These are phyloP conservation scores for Lotus japonicus DNA, from an alignment of 306 rosid genomes.

Conservation along the genomic window DNA sequence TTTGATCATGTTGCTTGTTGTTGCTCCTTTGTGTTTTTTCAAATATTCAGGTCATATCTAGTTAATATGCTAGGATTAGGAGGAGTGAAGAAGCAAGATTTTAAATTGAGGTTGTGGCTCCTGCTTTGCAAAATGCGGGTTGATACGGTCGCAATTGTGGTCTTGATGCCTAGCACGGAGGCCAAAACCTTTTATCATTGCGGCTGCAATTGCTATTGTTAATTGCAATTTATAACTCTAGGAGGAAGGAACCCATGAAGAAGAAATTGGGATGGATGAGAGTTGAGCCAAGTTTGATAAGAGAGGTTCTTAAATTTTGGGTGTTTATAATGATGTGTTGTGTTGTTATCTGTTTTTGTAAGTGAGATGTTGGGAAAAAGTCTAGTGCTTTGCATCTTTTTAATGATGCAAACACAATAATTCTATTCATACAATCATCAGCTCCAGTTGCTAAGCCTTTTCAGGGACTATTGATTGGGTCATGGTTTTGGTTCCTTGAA, in stretches of 20 bases:
- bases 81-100: too few species aligned
- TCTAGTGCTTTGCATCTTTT: conserved; percentile 8
- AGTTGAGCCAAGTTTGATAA: background rate
- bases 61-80: too few species aligned
- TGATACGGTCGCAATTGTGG: too few species aligned
- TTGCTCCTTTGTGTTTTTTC: too few species aligned
- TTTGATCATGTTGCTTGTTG: conserved; percentile 54
- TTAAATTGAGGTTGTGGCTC: too few species aligned
- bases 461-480: conserved; percentile 18
- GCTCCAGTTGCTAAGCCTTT: conserved; percentile 24
- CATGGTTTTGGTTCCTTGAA: conserved; percentile 40
- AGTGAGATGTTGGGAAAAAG: conserved; percentile 12
- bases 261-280: background rate
- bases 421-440: conserved; percentile 31
- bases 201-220: too few species aligned
- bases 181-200: too few species aligned
- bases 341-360: background rate
- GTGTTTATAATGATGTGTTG: background rate
- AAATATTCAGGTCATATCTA: too few species aligned
- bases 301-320: background rate
- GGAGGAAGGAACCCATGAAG: too few species aligned
- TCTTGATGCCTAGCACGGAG: too few species aligned
- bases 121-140: too few species aligned
- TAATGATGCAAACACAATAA: conserved; percentile 30
- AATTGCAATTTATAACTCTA: too few species aligned